These are phyloP conservation scores for Canna indica DNA, from an alignment of 176 grass and related monocot genomes.

Conservation along the genomic window DNA sequence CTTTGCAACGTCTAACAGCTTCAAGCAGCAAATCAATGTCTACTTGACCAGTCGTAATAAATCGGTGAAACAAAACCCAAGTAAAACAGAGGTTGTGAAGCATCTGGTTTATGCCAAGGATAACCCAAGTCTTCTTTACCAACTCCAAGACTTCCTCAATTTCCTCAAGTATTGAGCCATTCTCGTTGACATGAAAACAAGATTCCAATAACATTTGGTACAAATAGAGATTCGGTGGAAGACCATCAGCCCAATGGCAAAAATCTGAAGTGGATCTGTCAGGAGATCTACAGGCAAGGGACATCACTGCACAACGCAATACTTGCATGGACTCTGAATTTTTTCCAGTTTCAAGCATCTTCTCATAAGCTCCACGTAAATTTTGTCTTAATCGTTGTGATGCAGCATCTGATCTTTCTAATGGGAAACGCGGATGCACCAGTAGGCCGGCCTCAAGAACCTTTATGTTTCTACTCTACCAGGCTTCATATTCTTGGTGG, in stretches of 20 bases:
- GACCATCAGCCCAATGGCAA: slow-evolving; percentile 93
- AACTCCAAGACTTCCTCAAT: slow-evolving; percentile 85
- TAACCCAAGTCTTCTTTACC: slow-evolving; percentile 81
- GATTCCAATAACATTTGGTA: slow-evolving; percentile 85
- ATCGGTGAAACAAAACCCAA: slow-evolving; percentile 76
- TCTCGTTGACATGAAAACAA: slow-evolving; percentile 66
- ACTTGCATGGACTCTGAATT: too few species aligned
- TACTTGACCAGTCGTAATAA: slow-evolving; percentile 57
- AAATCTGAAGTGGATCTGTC: slow-evolving; percentile 62
- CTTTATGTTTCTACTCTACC: too few species aligned
- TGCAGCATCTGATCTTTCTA: too few species aligned
- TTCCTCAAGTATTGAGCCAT: slow-evolving; percentile 63
- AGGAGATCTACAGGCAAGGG: slow-evolving; percentile 49
- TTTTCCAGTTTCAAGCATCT: too few species aligned
- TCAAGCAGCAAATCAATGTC: slow-evolving; percentile 81
- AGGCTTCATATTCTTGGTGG: too few species aligned
- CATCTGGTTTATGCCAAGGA: slow-evolving; percentile 71
- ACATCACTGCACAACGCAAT: slow-evolving; percentile 58
- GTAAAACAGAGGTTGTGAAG: slow-evolving; percentile 90
- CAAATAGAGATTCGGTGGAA: slow-evolving; percentile 74
- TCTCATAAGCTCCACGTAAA: too few species aligned
- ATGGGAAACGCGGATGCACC: too few species aligned
- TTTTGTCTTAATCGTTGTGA: too few species aligned
- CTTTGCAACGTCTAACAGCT: slow-evolving; percentile 66
- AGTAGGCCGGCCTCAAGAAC: too few species aligned